Evolutionary conservation across 2,329 filamentous ascomycete genomes (phyloP).

Genomic region (Penicillium sp.): DNA sequence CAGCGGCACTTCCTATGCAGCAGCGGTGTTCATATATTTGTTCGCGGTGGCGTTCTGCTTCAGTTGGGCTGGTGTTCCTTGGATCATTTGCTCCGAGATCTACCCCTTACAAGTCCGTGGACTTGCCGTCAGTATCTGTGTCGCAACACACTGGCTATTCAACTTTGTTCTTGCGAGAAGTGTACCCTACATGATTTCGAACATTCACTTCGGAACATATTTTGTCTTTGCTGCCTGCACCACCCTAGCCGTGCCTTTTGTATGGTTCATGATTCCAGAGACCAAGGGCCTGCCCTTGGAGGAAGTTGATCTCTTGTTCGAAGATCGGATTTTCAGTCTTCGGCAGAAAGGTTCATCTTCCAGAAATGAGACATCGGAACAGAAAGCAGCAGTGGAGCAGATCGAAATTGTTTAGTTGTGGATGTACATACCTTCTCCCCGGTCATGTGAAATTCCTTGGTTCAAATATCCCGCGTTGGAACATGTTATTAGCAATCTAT

Average conservation of each 20-base stretch:
- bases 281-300: constrained; percentile 37
- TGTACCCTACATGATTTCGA: constrained; percentile 63
- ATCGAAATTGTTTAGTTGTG: constrained; percentile 1
- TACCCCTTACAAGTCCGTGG: constrained; percentile 66
- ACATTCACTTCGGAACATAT: constrained; percentile 27
- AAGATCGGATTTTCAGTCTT: constrained; percentile 3
- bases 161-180: constrained; percentile 71
- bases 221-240: constrained; percentile 26
- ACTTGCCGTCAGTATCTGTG: constrained; percentile 67
- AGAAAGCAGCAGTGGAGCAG: constrained; percentile 3
- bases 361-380: not conserved
- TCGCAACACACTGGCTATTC: constrained; percentile 71
- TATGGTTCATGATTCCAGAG: constrained; percentile 35
- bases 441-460: too few species aligned
- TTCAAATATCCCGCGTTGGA: not conserved
- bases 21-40: constrained; percentile 69
- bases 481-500: not conserved
- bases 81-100: constrained; percentile 72
- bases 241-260: constrained; percentile 23
- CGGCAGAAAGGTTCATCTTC: not conserved
- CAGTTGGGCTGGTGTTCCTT: constrained; percentile 70
- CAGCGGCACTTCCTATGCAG: constrained; percentile 67
- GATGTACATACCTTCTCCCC: not conserved
- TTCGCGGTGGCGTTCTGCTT: constrained; percentile 70
- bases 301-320: constrained; percentile 35